phyloP scores from a whole-genome alignment of 352 stramenopile genomes.

The Globisporangium recalcitrans region DNA sequence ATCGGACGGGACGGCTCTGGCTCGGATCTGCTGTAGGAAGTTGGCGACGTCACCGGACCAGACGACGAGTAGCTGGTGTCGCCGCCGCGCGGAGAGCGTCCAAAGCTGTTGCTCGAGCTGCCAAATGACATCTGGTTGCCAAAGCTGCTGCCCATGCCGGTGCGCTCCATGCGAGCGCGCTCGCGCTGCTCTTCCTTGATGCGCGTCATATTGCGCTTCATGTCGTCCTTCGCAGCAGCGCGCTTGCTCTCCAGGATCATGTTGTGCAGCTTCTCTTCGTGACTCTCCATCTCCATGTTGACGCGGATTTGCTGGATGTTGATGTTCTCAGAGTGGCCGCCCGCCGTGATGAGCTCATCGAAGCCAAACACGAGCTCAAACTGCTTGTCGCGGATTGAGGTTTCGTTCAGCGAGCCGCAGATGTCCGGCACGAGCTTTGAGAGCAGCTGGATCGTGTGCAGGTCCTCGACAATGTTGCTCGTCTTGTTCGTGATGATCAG shows the following conservation, averaged over 20 bases:
- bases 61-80: slow-evolving; percentile 37
- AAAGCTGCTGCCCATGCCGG: slow-evolving; percentile 53
- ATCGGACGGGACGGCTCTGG: slow-evolving; percentile 33
- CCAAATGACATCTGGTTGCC: slow-evolving; percentile 66
- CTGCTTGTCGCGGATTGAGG: slow-evolving; percentile 93
- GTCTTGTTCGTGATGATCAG: slow-evolving; percentile 99
- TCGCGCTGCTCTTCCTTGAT: slow-evolving; percentile 88
- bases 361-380: slow-evolving; percentile 99
- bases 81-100: slow-evolving; percentile 47
- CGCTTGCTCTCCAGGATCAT: slow-evolving; percentile 97
- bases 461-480: slow-evolving; percentile 99
- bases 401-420: slow-evolving; percentile 90
- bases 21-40: slow-evolving; percentile 46
- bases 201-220: slow-evolving; percentile 82
- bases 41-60: slow-evolving; percentile 42
- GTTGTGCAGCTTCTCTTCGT: slow-evolving; percentile 98
- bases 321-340: slow-evolving; percentile 96
- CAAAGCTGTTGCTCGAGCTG: slow-evolving; percentile 58
- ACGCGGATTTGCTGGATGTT: slow-evolving; percentile 91
- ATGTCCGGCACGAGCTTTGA: slow-evolving; percentile 97
- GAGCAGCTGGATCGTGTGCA: slow-evolving; percentile 97
- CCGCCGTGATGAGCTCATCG: slow-evolving; percentile 97
- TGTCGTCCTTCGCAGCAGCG: slow-evolving; percentile 84
- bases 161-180: slow-evolving; percentile 67
- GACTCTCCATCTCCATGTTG: slow-evolving; percentile 99